Evolutionary conservation across 306 rosid species (phyloP), one percentile per base, ranked within the genome.

Genomic region (Aeschynomene evenia): DNA sequence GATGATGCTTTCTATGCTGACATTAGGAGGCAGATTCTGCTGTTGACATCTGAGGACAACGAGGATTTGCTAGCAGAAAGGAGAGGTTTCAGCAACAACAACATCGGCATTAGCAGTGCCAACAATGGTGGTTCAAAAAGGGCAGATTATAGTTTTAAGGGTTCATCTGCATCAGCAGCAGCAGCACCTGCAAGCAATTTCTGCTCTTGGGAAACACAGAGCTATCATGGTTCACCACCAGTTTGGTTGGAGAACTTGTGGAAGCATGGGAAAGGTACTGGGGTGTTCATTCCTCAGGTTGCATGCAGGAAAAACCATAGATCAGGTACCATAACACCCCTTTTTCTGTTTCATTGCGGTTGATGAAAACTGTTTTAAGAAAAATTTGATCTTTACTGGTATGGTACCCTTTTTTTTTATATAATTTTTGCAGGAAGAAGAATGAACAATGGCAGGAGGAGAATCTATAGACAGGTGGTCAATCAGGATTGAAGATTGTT

Each of bases 281-380:
- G 97, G 0, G 92, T 91, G 20, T 91, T 91, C 82, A 91, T 88
- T 69, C 97, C 97, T 11, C 87, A 66, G 51, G 84, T 58, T 24
- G 8, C 68, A 54, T 62, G 80, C 77, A 78, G 15, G 45, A 79
- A 68, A 81, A 59, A 66, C 26, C 55, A 66, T 8, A 84, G 40
- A 69, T 33, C 68, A 72, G 86, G 93, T 87, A 76, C 8, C 4
- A 0, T 70, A 12, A 4, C 15, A 1, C 15, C 15, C 1, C 13
- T 40, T 9, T 46, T 15, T 12, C 29, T 29, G 2, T 4, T n/a
- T 51, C 5, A 5, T 4, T 43, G n/a, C n/a, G 14, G 49, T 48
- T 62, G 26, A 28, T 18, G 37, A 59, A 29, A 68, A 24, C 9
- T 19, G 26, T 9, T 62, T 29, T n/a, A 18, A 6, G 6, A 77